Conservation (phyloP, 768 basidiomycete species). For the Heimioporus sp. region DNA sequence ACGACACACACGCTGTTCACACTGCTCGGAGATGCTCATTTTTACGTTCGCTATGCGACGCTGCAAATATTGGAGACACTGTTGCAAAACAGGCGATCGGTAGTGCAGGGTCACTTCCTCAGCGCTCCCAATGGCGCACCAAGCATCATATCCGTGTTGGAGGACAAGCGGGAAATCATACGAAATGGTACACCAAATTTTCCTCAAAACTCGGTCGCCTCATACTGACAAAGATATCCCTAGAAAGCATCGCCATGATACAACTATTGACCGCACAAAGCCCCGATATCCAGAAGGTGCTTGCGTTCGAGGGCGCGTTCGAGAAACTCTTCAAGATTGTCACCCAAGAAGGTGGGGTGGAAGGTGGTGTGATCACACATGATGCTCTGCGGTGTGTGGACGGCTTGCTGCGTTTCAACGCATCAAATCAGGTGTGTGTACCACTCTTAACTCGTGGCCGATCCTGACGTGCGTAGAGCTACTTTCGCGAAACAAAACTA, state of each 20-base stretch:
- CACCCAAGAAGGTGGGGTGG: constrained; percentile 84
- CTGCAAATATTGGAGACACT: constrained; percentile 80
- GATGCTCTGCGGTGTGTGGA: constrained; percentile 87
- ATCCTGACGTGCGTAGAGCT: constrained; percentile 60
- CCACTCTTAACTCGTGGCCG: background rate
- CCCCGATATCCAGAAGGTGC: constrained; percentile 92
- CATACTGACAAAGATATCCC: constrained; percentile 14
- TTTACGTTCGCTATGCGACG: constrained; percentile 83
- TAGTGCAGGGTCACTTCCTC: constrained; percentile 89
- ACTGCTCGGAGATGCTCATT: constrained; percentile 71
- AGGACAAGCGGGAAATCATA: constrained; percentile 87
- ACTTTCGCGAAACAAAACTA: constrained; percentile 88
- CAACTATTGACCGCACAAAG: constrained; percentile 82
- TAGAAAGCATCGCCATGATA: constrained; percentile 82
- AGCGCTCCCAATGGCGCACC: constrained; percentile 76
- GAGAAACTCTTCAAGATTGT: constrained; percentile 93
- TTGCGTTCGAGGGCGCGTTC: constrained; percentile 96
- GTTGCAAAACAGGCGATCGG: constrained; percentile 76
- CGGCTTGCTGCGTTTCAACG: constrained; percentile 86
- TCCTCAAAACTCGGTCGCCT: background rate
- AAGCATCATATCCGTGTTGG: constrained; percentile 70
- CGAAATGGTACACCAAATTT: constrained; percentile 63
- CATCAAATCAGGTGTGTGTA: constrained; percentile 81
- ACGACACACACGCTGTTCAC: constrained; percentile 73
- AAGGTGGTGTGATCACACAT: constrained; percentile 83